These are phyloP conservation scores for Desmodesmus armatus DNA, from an alignment of 139 green algal genomes.

Conservation along the genomic window DNA sequence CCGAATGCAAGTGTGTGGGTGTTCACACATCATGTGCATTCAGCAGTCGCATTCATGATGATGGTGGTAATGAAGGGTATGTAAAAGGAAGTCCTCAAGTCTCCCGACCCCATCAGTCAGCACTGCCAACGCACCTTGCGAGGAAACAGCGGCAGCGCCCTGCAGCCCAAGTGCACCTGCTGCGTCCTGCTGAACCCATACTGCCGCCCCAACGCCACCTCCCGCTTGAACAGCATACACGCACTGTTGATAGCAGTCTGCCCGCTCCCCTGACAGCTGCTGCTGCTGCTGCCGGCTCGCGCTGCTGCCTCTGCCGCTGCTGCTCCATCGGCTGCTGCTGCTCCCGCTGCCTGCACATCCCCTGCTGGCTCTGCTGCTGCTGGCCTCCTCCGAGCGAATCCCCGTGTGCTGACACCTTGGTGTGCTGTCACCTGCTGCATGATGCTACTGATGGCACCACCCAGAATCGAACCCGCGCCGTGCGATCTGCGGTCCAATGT, in stretches of 20 bases:
- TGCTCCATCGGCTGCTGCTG: not conserved
- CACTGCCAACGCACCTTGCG: slow-evolving; percentile 36
- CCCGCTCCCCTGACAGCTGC: not conserved
- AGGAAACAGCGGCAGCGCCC: slow-evolving; percentile 15
- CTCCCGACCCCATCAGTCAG: too few species aligned
- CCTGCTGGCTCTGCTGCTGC: slow-evolving; percentile 14
- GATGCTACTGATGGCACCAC: not conserved
- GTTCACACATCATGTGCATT: not conserved
- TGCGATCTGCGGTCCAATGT: too few species aligned
- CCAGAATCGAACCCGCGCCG: too few species aligned
- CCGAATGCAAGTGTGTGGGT: too few species aligned
- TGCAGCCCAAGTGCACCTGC: slow-evolving; percentile 48
- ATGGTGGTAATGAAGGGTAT: not conserved
- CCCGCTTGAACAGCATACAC: slow-evolving; percentile 49
- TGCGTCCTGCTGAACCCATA: slow-evolving; percentile 31
- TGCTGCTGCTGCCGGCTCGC: not conserved
- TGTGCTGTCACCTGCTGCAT: not conserved
- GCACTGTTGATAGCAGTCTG: slow-evolving; percentile 30
- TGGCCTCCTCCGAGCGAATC: not conserved
- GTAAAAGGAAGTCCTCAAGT: not conserved
- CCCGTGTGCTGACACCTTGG: too few species aligned
- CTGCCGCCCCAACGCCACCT: slow-evolving; percentile 32
- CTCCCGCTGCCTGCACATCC: not conserved
- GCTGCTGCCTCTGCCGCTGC: slow-evolving; percentile 1
- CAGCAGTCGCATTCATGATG: not conserved